Evolutionary conservation across 768 basidiomycete species (phyloP).

Genomic region (Suillus paluster): DNA sequence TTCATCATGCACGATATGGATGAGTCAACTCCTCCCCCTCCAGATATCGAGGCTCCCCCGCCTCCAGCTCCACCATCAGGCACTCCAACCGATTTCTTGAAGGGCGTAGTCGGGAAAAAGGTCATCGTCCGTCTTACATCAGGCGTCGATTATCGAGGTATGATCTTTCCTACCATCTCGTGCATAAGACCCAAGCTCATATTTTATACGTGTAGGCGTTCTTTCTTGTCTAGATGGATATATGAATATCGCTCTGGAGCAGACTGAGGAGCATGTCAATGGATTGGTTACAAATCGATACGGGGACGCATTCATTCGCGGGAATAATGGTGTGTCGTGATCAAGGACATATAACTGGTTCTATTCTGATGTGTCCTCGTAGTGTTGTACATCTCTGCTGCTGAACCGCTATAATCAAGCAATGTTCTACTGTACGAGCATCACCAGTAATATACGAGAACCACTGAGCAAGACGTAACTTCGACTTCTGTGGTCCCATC

Average conservation of each 20-base stretch:
- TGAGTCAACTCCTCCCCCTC: conserved; percentile 39
- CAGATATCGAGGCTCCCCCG: conserved; percentile 45
- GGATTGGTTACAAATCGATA: conserved; percentile 87
- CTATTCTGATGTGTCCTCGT: background rate
- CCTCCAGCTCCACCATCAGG: conserved; percentile 59
- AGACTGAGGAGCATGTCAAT: conserved; percentile 94
- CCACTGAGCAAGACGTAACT: background rate
- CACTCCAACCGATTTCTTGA: conserved; percentile 91
- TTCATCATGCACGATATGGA: conserved; percentile 22
- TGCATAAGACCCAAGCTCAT: background rate
- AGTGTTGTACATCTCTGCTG: conserved; percentile 84
- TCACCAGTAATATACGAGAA: background rate
- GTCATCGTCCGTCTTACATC: conserved; percentile 92
- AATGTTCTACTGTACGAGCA: background rate
- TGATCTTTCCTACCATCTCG: conserved; percentile 23
- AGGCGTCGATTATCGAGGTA: conserved; percentile 93
- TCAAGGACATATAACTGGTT: conserved; percentile 12
- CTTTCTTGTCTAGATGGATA: conserved; percentile 97
- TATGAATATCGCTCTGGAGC: conserved; percentile 98
- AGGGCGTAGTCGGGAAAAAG: conserved; percentile 94
- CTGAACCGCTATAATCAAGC: conserved; percentile 53
- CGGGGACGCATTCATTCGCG: conserved; percentile 94
- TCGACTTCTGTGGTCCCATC: background rate
- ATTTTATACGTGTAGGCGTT: conserved; percentile 57
- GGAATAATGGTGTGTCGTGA: conserved; percentile 77